These are phyloP conservation scores for Candida ponderosae DNA, from an alignment of 805 yeast genomes.

Conservation along the genomic window DNA sequence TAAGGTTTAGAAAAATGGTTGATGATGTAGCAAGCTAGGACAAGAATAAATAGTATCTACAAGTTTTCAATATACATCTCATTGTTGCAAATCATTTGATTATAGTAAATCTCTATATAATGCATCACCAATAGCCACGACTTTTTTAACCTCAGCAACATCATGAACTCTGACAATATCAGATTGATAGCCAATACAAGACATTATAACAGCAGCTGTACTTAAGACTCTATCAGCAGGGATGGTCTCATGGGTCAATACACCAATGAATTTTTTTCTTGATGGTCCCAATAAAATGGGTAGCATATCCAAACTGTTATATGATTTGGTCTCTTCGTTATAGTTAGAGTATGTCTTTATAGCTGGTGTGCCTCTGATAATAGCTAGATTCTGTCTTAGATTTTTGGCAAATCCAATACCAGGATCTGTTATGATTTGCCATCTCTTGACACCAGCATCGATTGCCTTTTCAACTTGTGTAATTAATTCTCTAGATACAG, in stretches of 20 bases:
- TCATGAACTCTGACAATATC: constrained; percentile 90
- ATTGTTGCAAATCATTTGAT: too few relatives aligned
- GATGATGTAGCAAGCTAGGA: too few relatives aligned
- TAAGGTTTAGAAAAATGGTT: too few relatives aligned
- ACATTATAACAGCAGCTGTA: constrained; percentile 67
- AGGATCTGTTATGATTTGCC: constrained; percentile 92
- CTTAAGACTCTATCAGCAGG: constrained; percentile 65
- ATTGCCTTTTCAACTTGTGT: constrained; percentile 48
- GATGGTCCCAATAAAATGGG: constrained; percentile 84
- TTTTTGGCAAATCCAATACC: constrained; percentile 96
- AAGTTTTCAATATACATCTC: too few relatives aligned
- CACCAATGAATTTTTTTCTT: constrained; percentile 80
- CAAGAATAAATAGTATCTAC: too few relatives aligned
- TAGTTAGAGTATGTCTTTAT: constrained; percentile 42
- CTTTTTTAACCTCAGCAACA: constrained; percentile 49
- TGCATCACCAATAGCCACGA: constrained; percentile 63
- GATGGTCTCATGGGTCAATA: constrained; percentile 46
- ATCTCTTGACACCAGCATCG: constrained; percentile 59
- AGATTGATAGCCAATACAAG: constrained; percentile 64
- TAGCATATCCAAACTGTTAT: constrained; percentile 23
- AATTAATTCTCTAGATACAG: constrained; percentile 60
- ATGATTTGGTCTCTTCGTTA: constrained; percentile 14
- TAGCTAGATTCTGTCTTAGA: constrained; percentile 55
- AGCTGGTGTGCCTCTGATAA: constrained; percentile 43
- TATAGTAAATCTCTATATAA: constrained; percentile 36